Percentiles rank a stretch among this genome's conserved stretches.
These are phyloP conservation scores for Malus fusca DNA, from an alignment of 306 rosid species.

Conservation along the genomic window DNA sequence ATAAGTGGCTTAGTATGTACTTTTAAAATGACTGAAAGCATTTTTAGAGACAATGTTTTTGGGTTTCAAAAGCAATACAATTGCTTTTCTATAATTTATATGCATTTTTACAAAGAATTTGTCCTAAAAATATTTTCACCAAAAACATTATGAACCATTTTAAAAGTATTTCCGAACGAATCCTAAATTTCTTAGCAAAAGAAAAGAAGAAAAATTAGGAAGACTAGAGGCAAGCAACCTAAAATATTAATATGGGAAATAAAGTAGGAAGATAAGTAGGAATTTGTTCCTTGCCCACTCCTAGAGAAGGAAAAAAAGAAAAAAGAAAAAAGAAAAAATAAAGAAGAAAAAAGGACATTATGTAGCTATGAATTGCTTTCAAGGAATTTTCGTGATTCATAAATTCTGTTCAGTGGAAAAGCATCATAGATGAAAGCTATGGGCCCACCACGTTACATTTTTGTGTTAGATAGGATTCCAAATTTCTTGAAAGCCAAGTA, in stretches of 20 bases:
- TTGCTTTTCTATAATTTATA: too few species aligned
- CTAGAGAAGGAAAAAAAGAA: background rate
- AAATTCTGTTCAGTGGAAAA: background rate
- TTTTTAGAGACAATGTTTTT: too few species aligned
- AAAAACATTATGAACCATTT: too few species aligned
- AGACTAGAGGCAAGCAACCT: slow-evolving; percentile 1
- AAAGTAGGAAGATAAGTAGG: slow-evolving; percentile 12
- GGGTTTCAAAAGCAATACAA: too few species aligned
- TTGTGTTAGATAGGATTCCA: slow-evolving; percentile 10
- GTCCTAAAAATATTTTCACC: too few species aligned
- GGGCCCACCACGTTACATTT: background rate
- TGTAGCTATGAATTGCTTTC: slow-evolving; percentile 1
- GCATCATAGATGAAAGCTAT: background rate
- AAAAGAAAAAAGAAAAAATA: background rate
- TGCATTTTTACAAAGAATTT: too few species aligned
- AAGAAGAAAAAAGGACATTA: background rate
- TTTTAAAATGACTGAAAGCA: too few species aligned
- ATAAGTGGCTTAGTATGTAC: too few species aligned
- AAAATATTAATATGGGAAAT: background rate
- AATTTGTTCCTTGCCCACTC: slow-evolving; percentile 12
- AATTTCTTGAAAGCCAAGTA: slow-evolving; percentile 29
- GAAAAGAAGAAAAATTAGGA: background rate
- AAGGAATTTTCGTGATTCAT: slow-evolving; percentile 5
- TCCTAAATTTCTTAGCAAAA: background rate
- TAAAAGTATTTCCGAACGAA: accelerated